Conservation (phyloP, 768 basidiomycete genomes). For the Pholiota conissans region DNA sequence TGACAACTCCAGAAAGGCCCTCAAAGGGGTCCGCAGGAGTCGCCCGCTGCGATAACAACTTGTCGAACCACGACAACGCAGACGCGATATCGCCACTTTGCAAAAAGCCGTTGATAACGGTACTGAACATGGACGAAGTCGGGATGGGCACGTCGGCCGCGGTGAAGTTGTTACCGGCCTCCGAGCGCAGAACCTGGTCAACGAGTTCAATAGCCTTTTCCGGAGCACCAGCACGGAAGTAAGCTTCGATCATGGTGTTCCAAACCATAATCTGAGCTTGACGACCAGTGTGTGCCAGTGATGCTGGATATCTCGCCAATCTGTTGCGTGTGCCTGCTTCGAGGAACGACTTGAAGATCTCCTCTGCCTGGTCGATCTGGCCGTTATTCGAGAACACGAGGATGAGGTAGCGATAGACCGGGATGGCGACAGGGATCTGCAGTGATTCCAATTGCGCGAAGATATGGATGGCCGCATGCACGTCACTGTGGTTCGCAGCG, state of each 20-base stretch:
- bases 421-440: slow-evolving; percentile 14
- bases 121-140: slow-evolving; percentile 60
- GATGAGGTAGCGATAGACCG: slow-evolving; percentile 55
- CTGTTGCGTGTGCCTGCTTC: slow-evolving; percentile 37
- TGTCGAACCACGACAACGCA: slow-evolving; percentile 72
- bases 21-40: slow-evolving; percentile 38
- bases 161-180: slow-evolving; percentile 33
- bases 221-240: slow-evolving; percentile 64
- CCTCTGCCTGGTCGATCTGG: slow-evolving; percentile 47
- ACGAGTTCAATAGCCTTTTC: slow-evolving; percentile 66
- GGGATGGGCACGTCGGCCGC: slow-evolving; percentile 53
- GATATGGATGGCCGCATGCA: slow-evolving; percentile 62
- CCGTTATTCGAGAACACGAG: slow-evolving; percentile 53
- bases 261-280: slow-evolving; percentile 52
- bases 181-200: slow-evolving; percentile 65
- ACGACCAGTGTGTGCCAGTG: slow-evolving; percentile 12
- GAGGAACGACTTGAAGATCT: slow-evolving; percentile 64
- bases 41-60: slow-evolving; percentile 47
- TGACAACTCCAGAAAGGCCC: slow-evolving; percentile 32
- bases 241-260: slow-evolving; percentile 77
- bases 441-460: slow-evolving; percentile 62
- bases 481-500: slow-evolving; percentile 55
- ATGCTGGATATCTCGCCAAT: slow-evolving; percentile 30
- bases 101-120: slow-evolving; percentile 68
- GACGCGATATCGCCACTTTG: slow-evolving; percentile 57